phyloP scores from a whole-genome alignment of 108 stramenopile species.

The Epipyxis sp. region DNA sequence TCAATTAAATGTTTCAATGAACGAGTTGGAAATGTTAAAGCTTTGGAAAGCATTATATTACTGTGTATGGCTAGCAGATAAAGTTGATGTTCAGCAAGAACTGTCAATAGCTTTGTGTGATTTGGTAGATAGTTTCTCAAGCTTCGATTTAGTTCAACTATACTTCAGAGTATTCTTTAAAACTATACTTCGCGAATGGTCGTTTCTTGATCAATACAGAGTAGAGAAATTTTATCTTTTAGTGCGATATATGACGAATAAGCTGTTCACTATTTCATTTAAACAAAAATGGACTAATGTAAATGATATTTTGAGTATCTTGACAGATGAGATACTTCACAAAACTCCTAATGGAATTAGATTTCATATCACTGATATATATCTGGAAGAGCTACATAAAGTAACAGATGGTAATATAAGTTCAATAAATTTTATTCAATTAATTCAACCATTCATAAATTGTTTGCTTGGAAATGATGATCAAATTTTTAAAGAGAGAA shows the following conservation, averaged over 20 bases:
- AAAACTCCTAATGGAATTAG: conserved; percentile 75
- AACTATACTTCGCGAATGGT: conserved; percentile 80
- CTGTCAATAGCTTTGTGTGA: conserved; percentile 50
- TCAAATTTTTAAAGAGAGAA: neutral
- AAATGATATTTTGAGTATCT: conserved; percentile 73
- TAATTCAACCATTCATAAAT: neutral
- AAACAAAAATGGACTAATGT: conserved; percentile 72
- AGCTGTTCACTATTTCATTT: conserved; percentile 78
- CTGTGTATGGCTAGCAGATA: conserved; percentile 82
- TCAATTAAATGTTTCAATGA: conserved; percentile 36
- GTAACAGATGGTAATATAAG: conserved; percentile 69
- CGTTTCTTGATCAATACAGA: conserved; percentile 82
- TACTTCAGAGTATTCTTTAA: conserved; percentile 64
- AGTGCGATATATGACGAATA: conserved; percentile 50
- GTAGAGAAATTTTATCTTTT: conserved; percentile 87
- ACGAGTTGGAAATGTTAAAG: conserved; percentile 77
- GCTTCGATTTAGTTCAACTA: conserved; percentile 64
- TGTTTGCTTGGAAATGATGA: neutral
- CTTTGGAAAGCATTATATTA: conserved; percentile 89
- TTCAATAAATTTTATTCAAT: neutral
- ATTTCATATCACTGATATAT: conserved; percentile 78
- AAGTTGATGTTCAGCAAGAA: conserved; percentile 78
- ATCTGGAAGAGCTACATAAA: conserved; percentile 68
- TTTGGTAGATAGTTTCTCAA: neutral
- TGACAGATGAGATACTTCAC: conserved; percentile 72